These are phyloP conservation scores for Venturia carpophila DNA, from an alignment of 2,329 filamentous ascomycete species.

Conservation along the genomic window DNA sequence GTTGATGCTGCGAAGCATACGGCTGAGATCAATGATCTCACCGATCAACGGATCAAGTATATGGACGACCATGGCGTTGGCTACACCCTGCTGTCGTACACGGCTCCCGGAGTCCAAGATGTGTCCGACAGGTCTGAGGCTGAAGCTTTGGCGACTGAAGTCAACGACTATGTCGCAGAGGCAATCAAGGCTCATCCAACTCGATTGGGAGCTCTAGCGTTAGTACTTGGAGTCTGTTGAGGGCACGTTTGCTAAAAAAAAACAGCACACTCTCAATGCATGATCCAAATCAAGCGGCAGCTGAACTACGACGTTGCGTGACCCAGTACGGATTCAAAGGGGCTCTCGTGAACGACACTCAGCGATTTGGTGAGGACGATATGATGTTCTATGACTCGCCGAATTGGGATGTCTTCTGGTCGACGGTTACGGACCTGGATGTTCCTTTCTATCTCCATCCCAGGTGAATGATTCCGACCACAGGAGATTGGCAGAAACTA, in stretches of 20 bases:
- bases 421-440: conserved; percentile 49
- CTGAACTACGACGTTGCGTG: conserved; percentile 47
- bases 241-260: background rate
- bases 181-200: conserved; percentile 22
- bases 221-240: background rate
- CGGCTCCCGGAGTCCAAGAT: conserved; percentile 27
- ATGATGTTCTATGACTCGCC: conserved; percentile 58
- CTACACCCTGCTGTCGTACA: conserved; percentile 26
- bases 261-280: conserved; percentile 36
- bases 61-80: conserved; percentile 25
- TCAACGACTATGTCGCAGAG: conserved; percentile 26
- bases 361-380: conserved; percentile 50
- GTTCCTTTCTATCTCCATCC: conserved; percentile 60
- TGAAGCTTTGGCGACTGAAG: conserved; percentile 23
- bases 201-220: conserved; percentile 19
- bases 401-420: conserved; percentile 56
- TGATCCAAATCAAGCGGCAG: conserved; percentile 43
- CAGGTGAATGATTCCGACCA: conserved; percentile 23
- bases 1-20: conserved; percentile 52
- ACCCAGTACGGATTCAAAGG: conserved; percentile 37
- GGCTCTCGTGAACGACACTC: conserved; percentile 47
- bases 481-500: background rate
- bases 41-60: conserved; percentile 31
- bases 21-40: conserved; percentile 46
- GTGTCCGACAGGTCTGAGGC: conserved; percentile 25